Base-by-base conservation (phyloP, 2,329 filamentous ascomycete species). In the Ceratocystis papillata region DNA sequence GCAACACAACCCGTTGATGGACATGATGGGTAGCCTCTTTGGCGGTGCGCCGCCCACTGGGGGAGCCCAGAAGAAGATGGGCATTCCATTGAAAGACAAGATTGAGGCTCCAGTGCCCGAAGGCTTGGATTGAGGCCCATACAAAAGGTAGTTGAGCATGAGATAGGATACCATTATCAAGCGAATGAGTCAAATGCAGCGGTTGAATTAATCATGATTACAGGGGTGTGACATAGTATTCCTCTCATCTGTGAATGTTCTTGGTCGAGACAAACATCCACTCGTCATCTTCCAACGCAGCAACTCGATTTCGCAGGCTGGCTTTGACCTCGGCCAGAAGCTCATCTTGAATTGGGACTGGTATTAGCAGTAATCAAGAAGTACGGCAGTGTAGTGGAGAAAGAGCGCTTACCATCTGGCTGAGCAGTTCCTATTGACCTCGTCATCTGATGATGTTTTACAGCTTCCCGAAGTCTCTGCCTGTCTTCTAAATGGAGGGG, bases 11-110 rank as follows among this genome's bases (percentile, higher is more conserved):
- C 92, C 92, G 2, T 79, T 99, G 75, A 85, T 97, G 76, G 94
- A 99, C 74, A 97, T 99, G 92, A 95, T 99, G 89, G 92, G 91
- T 61, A 92, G 86, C 69, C 84, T 99, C 80, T 89, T 99, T 72
- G 92, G 92, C 62, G 90, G 90, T 22, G 64, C 45, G 8, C 45
- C 62, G 30, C n/a, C 71, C 72, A 17, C 55, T 25, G 61, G 70
- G 73, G 68, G 74, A 72, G 67, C 74, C 71, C 66, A 70, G 41
- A 62, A 69, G 69, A 68, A 65, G 28, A 65, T 72, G 53, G 76
- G 75, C 68, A 77, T 76, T 67, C 77, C 77, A n/a, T 75, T 76
- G n/a, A 70, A 78, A 44, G 77, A 78, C 67, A 72, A 76, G 68
- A 71, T 79, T 44, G 77, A 80, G 71, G 74, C 78, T 70, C 83